Base-by-base conservation (phyloP, 2,329 filamentous ascomycete species). In the Juglanconis sp. region DNA sequence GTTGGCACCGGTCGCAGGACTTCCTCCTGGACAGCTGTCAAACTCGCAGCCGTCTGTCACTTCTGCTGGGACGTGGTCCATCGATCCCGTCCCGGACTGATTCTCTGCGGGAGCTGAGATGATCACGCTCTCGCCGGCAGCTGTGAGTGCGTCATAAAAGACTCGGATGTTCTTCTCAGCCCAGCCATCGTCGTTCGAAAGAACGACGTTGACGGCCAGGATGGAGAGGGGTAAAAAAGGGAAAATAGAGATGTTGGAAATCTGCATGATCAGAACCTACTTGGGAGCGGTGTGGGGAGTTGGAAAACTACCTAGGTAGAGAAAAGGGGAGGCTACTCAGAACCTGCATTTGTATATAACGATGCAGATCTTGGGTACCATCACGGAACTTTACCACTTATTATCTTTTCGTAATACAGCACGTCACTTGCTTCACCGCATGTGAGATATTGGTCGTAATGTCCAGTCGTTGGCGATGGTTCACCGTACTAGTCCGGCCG, bases 131-230 rank as follows among this genome's bases (percentile, higher is more conserved):
- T 90, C 82, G 0, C 84, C 85, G 2, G 82, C 79, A 1, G 72
- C 71, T 8, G 73, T 79, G 44, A 91, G 73, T 6, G 79, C 75
- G 54, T 83, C 73, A 71, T 87, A 84, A 54, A 90, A 75, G 0
- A 79, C 77, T 15, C 88, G 81, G 57, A 87, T 74, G 68, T 90
- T 89, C 44, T 80, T 80, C 74, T 90, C 88, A 3, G 87, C 86
- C 88, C 88, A 91, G 47, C 88, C 87, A 68, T 91, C 88, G 65
- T 91, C 88, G 71, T 90, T 91, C 3, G 59, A 57, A 1, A 61
- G 54, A 9, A 61, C 36, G 4, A 61, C 5, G 31, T 57, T 61
- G 35, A 44, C 49, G 30, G 59, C 54, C 11, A 30, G 42, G 6
- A n/a, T 31, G 30, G 35, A 34, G 6, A 57, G 13, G 0, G 54